Evolutionary conservation across 495 filamentous ascomycete genomes (phyloP).

Genomic region (Bacidia gigantensis): DNA sequence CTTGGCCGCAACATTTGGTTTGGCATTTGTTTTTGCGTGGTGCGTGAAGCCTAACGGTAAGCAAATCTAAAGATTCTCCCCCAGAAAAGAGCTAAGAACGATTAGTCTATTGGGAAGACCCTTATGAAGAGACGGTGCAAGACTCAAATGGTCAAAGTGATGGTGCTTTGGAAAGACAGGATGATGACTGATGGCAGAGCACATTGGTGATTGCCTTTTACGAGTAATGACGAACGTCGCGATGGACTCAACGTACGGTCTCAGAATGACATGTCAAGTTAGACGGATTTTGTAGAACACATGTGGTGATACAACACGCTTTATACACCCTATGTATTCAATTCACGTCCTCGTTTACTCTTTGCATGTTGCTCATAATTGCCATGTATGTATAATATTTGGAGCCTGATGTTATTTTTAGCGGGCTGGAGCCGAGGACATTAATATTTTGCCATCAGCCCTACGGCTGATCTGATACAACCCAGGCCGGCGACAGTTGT

Average conservation of each 20-base stretch:
- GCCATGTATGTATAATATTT: no score
- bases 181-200: neutral
- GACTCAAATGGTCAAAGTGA: neutral
- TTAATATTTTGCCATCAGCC: neutral
- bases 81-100: neutral
- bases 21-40: slow-evolving; percentile 50
- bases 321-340: no score
- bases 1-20: slow-evolving; percentile 49
- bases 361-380: no score
- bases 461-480: neutral
- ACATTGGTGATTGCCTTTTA: neutral
- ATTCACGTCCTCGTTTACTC: no score
- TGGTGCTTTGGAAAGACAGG: neutral
- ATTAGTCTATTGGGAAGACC: slow-evolving; percentile 5
- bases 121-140: neutral
- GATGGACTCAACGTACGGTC: no score
- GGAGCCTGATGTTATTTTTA: no score
- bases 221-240: neutral
- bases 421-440: neutral
- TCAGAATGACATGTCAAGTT: no score
- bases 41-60: slow-evolving; percentile 61
- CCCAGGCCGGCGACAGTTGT: neutral
- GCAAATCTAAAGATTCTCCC: slow-evolving; percentile 15
- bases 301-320: no score
- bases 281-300: no score